Base-by-base conservation (phyloP, 352 stramenopile species). In the Blastocystis sp. region DNA sequence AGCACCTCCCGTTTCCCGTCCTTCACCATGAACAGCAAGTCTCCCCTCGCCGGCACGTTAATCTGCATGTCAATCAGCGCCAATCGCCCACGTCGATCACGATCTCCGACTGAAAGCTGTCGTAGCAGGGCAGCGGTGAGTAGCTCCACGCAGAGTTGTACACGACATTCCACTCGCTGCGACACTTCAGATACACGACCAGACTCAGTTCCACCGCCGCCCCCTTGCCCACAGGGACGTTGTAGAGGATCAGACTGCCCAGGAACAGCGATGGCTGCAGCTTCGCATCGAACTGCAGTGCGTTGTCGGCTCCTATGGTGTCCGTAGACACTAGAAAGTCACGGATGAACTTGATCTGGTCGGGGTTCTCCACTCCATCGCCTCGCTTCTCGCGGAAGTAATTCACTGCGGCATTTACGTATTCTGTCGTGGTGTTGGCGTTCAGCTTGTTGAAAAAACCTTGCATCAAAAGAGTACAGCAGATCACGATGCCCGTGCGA, bases 271-370 rank as follows among this genome's bases (percentile, higher is more conserved):
- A 84, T 43, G 73, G 73, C 53, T 84, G 73, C 73, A 84, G 26
- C 50, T 84, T 84, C 56, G 50, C 45, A 43, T 84, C 73, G 56
- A 66, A 84, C 26, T 84, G 73, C 18, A 84, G 73, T 18, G 45
- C 26, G 34, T 84, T 84, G 56, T 84, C 47, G 20, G 73, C 73
- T 5, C 73, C 73, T n/a, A 84, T 84, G 18, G 73, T 84, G 41
- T 84, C 73, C 29, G 73, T 68, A 9, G 50, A 68, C 53, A 84
- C 39, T 26, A 84, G 29, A 43, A 84, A 84, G 53, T 84, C 73
- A 45, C 73, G 73, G 56, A 84, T 84, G 55, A 84, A 84, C 53
- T 84, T 84, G 73, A 84, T 84, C 29, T 84, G 73, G 56, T 84
- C 73, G 2, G 73, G 73, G 29, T 84, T 84, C 29, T 84, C 73